These are phyloP conservation scores for Hypoxylon subgilvum DNA, from an alignment of 495 filamentous ascomycete genomes.

Conservation along the genomic window DNA sequence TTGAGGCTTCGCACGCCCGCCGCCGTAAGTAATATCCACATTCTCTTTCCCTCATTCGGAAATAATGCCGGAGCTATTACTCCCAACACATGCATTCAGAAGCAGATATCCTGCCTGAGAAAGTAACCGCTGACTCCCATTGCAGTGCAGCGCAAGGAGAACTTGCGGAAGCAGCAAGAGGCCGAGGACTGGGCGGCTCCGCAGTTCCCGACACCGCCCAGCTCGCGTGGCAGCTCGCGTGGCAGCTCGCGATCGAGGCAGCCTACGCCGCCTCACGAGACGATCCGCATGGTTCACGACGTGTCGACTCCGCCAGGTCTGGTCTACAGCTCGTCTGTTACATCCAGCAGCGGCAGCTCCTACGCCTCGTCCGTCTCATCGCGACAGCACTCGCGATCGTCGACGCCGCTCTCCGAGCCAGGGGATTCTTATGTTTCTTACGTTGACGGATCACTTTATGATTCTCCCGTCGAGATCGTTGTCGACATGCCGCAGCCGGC, in stretches of 20 bases:
- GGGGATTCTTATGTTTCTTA: conserved; percentile 43
- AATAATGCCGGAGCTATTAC: too few relatives aligned
- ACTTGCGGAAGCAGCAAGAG: conserved; percentile 41
- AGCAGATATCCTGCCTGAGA: too few relatives aligned
- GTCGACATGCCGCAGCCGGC: conserved; percentile 40
- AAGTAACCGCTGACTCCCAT: too few relatives aligned
- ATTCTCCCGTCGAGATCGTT: conserved; percentile 49
- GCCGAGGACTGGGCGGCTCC: conserved; percentile 37
- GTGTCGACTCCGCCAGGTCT: conserved; percentile 51
- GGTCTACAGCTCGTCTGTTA: conserved; percentile 47
- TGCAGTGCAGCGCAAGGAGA: conserved; percentile 54
- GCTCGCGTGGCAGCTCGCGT: conserved; percentile 47
- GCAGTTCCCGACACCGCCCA: conserved; percentile 47
- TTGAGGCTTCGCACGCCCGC: conserved; percentile 49
- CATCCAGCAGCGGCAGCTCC: conserved; percentile 46
- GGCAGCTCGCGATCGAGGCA: conserved; percentile 43
- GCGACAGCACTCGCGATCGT: conserved; percentile 48
- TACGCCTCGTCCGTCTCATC: conserved; percentile 44
- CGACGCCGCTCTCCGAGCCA: conserved; percentile 49
- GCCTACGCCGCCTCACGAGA: conserved; percentile 40
- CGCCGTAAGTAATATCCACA: too few relatives aligned
- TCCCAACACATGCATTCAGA: too few relatives aligned
- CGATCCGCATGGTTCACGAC: conserved; percentile 37
- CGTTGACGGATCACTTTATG: conserved; percentile 45
- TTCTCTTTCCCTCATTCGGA: too few relatives aligned